Base-by-base conservation (phyloP, 164 flowering plant genomes). In the Pachysandra terminalis region DNA sequence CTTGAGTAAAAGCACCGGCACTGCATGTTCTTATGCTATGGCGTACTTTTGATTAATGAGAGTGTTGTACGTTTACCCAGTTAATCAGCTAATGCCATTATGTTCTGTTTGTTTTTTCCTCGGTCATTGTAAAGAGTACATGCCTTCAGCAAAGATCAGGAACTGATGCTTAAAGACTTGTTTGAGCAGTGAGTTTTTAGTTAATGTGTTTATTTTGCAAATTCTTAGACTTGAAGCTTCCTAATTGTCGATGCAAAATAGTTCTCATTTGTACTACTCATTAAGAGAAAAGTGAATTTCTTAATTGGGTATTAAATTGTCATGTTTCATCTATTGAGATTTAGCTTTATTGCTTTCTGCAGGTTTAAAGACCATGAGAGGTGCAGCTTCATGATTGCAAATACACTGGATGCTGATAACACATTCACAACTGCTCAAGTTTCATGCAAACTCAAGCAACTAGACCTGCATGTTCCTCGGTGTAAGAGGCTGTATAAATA, bases 301-400 rank as follows among this genome's bases (percentile, higher is more conserved):
- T 26, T 32, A 48, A 17, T 71, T 64, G 26, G 17, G 21, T 51
- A 27, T 9, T 59, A 22, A n/a, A 13, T 23, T 7, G 53, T 35
- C 37, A 21, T 49, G 35, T 56, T 49, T 17, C 45, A 17, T 60
- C 61, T 70, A 28, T 53, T 55, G 35, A 68, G 24, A 15, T 64
- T 49, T 75, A 17, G 27, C 14, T 76, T 64, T 59, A 56, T n/a
- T 74, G 35, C 24, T 60, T 10, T 65, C 52, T 71, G 56, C 75
- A 95, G 99, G 84, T 93, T 84, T 72, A 90, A 91, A 77, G 85
- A 78, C 76, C 85, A 96, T 56, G 83, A 78, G 72, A 86, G 80
- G 74, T 96, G 98, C 82, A 87, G 85, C 75, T 74, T 76, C 75
- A 79, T 90, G 86, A 96, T 96, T 79, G 97, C 98, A 54, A 86